Conservation (phyloP, 1,284 basidiomycete species). For the Phaffia rhodozyma region DNA sequence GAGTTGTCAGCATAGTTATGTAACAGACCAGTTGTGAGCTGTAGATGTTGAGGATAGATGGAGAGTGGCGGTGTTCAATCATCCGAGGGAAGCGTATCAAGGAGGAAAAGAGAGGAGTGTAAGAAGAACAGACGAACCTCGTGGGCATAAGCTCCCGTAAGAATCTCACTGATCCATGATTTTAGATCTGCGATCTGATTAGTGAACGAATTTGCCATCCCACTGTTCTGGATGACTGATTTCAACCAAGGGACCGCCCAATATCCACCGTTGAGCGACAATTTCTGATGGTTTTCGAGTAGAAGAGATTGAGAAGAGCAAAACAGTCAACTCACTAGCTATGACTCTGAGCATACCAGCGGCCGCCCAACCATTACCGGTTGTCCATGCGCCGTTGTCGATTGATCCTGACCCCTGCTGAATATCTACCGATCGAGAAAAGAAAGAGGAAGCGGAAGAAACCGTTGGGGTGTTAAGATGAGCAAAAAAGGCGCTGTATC, state of each 20-base stretch:
- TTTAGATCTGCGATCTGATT: constrained; percentile 35
- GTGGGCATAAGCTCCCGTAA: constrained; percentile 24
- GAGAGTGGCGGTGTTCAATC: not conserved
- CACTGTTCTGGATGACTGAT: constrained; percentile 32
- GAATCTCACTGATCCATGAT: constrained; percentile 39
- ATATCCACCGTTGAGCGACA: too few species aligned
- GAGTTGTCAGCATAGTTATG: constrained; percentile 60
- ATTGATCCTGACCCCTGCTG: constrained; percentile 26
- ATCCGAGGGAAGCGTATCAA: not conserved
- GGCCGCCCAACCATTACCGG: constrained; percentile 43
- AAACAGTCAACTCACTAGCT: constrained; percentile 27
- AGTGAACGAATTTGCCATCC: constrained; percentile 28
- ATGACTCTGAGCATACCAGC: constrained; percentile 41
- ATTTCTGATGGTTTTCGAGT: not conserved
- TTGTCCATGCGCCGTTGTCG: constrained; percentile 32
- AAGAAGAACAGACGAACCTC: not conserved
- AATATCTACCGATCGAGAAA: constrained; percentile 24
- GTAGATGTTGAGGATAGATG: not conserved
- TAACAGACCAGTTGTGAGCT: constrained; percentile 50
- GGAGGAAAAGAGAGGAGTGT: not conserved
- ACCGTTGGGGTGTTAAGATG: too few species aligned
- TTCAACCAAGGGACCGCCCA: too few species aligned
- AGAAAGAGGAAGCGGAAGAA: not conserved
- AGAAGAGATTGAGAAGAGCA: not conserved
- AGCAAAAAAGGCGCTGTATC: not conserved